These are phyloP conservation scores for Nakazawaea holstii DNA, from an alignment of 805 yeast species.

Conservation along the genomic window DNA sequence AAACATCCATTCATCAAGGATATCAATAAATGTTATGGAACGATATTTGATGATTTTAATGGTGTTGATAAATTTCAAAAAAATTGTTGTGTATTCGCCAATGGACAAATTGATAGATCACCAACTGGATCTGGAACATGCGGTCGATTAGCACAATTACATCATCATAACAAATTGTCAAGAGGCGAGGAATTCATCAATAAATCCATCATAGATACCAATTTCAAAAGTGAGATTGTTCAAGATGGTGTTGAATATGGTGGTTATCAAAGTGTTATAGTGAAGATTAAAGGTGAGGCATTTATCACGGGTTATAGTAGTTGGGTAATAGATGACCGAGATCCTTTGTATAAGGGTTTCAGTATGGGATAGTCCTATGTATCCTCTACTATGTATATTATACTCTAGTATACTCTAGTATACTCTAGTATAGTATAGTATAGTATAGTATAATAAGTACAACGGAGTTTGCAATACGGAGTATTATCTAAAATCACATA, in stretches of 20 bases:
- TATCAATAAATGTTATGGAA: constrained; percentile 13
- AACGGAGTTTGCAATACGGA: no score
- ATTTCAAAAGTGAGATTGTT: neutral
- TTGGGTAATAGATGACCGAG: neutral
- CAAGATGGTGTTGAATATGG: neutral
- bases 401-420: no score
- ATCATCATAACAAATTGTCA: constrained; percentile 12
- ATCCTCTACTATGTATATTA: no score
- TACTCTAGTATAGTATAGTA: no score
- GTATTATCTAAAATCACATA: no score
- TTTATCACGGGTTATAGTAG: neutral
- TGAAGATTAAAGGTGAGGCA: neutral
- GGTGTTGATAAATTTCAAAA: constrained; percentile 7
- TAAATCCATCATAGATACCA: neutral
- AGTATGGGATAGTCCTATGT: neutral
- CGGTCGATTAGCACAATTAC: constrained; percentile 19
- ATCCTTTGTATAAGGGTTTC: neutral
- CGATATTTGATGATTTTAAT: constrained; percentile 15
- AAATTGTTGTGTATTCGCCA: constrained; percentile 17
- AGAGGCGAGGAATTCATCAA: neutral
- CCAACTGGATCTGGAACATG: constrained; percentile 26
- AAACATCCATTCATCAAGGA: constrained; percentile 14
- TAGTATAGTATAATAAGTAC: no score
- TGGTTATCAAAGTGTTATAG: neutral
- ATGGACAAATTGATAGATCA: constrained; percentile 22